Base-by-base conservation (phyloP, 2,329 filamentous ascomycete species). In the Diaporthe citri region DNA sequence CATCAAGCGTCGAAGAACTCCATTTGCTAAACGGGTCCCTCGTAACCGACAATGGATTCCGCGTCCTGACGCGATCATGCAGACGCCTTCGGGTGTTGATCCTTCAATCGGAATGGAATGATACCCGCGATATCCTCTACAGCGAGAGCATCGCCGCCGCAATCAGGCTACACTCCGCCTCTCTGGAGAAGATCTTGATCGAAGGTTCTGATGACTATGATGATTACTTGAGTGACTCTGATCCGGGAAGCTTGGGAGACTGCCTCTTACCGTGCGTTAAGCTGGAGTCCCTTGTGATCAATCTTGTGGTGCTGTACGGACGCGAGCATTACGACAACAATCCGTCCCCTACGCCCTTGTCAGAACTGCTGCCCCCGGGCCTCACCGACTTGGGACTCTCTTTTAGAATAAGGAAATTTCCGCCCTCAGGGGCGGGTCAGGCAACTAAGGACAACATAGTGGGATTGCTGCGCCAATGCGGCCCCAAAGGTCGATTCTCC, bases 21-120 rank as follows among this genome's bases (percentile, higher is more conserved):
- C 41, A 28, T 20, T 8, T 48, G n/a, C n/a, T n/a, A 64, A 13
- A 64, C 41, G 8, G 4, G 41, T 34, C 15, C 6, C 9, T 6
- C 2, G 9, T 64, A 12, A 34, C 25, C 4, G 41, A 48, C 8
- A 48, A 48, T 7, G 41, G 60, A 31, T 15, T 64, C 9, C 34
- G 41, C 25, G 41, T 64, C 41, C 41, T 64, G 41, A 34, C 60
- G 20, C 46, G 60, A 64, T 43, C 60, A 8, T 64, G 41, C 41
- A 48, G 43, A 48, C 28, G 60, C 20, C 60, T 64, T 41, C 60
- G 60, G 17, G 39, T 64, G 12, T 22, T 64, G 4, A 5, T 1
- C 25, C 39, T 64, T 34, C 13, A 64, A 15, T 46, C n/a, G n/a
- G 13, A 13, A 13, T 9, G 5, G 10, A 17, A 4, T 1, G 12